phyloP scores from a whole-genome alignment of 441 rosid species.

The Dalechampia spathulata region DNA sequence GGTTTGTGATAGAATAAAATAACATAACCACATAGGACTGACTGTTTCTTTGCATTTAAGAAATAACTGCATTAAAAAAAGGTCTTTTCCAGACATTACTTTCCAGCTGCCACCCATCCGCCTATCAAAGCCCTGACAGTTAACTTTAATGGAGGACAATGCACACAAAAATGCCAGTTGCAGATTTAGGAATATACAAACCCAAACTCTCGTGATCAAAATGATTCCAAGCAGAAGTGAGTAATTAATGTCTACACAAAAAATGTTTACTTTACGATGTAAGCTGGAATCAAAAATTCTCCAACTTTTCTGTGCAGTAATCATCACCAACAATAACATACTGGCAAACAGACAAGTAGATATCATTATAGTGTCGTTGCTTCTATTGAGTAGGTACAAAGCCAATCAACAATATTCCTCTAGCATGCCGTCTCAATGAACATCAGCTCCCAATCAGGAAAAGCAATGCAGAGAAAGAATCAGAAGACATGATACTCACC shows the following conservation, averaged over 20 bases:
- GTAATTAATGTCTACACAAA: neutral
- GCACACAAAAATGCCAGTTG: neutral
- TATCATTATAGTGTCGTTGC: neutral
- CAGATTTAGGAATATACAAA: neutral
- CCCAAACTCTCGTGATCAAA: neutral
- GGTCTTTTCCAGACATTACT: no score
- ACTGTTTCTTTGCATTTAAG: no score
- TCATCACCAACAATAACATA: neutral
- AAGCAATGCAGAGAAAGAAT: constrained; percentile 7
- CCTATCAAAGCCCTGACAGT: no score
- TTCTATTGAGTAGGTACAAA: neutral
- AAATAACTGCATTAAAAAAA: no score
- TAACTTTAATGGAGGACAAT: neutral
- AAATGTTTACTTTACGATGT: no score
- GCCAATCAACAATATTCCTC: neutral
- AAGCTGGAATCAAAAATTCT: neutral
- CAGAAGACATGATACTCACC: constrained; percentile 44
- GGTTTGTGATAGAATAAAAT: no score
- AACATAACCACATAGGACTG: no score
- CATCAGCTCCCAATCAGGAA: neutral
- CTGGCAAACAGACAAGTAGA: neutral
- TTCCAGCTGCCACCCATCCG: neutral
- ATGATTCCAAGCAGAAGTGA: neutral
- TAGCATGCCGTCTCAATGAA: neutral
- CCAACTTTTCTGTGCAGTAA: neutral